These are phyloP conservation scores for Primulina eburnea DNA, from an alignment of 257 asterid species.

Conservation along the genomic window DNA sequence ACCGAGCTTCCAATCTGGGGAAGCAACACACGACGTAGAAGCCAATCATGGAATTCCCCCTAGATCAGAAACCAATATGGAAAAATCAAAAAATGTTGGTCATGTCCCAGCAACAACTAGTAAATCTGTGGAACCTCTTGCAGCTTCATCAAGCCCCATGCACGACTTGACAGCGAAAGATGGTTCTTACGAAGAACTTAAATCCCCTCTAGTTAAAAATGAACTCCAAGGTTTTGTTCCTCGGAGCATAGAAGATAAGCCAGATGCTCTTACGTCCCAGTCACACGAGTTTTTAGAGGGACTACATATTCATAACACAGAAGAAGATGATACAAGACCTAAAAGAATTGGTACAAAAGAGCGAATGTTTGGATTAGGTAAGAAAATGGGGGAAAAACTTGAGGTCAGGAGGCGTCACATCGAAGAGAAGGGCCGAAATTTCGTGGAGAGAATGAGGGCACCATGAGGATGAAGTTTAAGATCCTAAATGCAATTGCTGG, in stretches of 20 bases:
- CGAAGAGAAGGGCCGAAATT: conserved; percentile 73
- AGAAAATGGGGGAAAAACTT: conserved; percentile 85
- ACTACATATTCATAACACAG: conserved; percentile 29
- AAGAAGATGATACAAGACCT: conserved; percentile 47
- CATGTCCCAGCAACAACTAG: conserved; percentile 23
- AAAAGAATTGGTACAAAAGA: conserved; percentile 60
- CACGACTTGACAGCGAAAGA: conserved; percentile 23
- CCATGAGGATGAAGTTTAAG: conserved; percentile 31
- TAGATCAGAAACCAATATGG: conserved; percentile 33
- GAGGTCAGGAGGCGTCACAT: conserved; percentile 80
- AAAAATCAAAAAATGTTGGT: conserved; percentile 28
- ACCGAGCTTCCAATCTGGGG: conserved; percentile 38
- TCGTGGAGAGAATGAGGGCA: conserved; percentile 81
- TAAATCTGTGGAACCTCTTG: conserved; percentile 29
- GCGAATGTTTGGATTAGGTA: conserved; percentile 75
- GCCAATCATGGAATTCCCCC: conserved; percentile 32
- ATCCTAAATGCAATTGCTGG: conserved; percentile 12
- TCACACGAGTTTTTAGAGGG: conserved; percentile 36
- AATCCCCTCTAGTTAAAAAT: conserved; percentile 40
- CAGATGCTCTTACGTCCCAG: conserved; percentile 30
- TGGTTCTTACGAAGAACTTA: conserved; percentile 37
- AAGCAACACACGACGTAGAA: conserved; percentile 30
- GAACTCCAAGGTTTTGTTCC: conserved; percentile 34
- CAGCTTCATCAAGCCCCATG: conserved; percentile 34
- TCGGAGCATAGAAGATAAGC: conserved; percentile 34